These are phyloP conservation scores for Talaromyces sp. DNA, from an alignment of 2,329 filamentous ascomycete species.

Conservation along the genomic window DNA sequence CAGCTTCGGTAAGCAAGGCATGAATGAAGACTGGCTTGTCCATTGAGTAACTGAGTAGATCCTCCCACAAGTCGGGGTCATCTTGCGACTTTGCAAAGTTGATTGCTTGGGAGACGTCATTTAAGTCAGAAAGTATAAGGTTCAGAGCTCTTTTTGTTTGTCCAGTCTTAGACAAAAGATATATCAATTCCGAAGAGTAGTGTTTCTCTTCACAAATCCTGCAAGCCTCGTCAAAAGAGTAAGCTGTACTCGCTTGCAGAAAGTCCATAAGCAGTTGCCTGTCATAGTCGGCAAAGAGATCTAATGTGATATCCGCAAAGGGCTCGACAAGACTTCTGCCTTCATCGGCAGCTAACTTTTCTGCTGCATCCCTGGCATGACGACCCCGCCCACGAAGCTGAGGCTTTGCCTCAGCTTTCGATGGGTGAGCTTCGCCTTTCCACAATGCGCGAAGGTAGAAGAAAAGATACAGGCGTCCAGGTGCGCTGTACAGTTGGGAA, in stretches of 20 bases:
- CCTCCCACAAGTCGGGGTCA: constrained; percentile 90
- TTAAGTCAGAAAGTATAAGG: constrained; percentile 89
- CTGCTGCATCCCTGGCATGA: constrained; percentile 42
- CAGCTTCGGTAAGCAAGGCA: constrained; percentile 86
- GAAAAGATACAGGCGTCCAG: constrained; percentile 74
- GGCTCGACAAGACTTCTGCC: constrained; percentile 73
- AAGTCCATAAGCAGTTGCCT: constrained; percentile 80
- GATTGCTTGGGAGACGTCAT: constrained; percentile 89
- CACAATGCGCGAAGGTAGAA: constrained; percentile 89
- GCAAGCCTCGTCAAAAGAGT: constrained; percentile 74
- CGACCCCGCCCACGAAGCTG: constrained; percentile 36
- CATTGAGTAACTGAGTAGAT: constrained; percentile 93
- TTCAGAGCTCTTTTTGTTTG: constrained; percentile 88
- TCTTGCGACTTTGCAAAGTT: constrained; percentile 91
- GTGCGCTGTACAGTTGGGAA: constrained; percentile 67
- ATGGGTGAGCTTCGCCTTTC: constrained; percentile 65
- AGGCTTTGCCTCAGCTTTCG: constrained; percentile 33
- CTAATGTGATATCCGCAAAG: constrained; percentile 82
- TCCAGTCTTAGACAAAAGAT: constrained; percentile 90
- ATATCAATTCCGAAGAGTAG: constrained; percentile 91
- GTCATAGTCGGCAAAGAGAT: constrained; percentile 82
- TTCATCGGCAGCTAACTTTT: constrained; percentile 54
- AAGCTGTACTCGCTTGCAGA: constrained; percentile 77
- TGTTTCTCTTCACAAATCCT: constrained; percentile 74
- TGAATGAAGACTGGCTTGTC: constrained; percentile 95